Evolutionary conservation across 169 alveolate genomes (phyloP), one percentile per base, ranked within the genome.

Genomic region (Theileria orientalis): DNA sequence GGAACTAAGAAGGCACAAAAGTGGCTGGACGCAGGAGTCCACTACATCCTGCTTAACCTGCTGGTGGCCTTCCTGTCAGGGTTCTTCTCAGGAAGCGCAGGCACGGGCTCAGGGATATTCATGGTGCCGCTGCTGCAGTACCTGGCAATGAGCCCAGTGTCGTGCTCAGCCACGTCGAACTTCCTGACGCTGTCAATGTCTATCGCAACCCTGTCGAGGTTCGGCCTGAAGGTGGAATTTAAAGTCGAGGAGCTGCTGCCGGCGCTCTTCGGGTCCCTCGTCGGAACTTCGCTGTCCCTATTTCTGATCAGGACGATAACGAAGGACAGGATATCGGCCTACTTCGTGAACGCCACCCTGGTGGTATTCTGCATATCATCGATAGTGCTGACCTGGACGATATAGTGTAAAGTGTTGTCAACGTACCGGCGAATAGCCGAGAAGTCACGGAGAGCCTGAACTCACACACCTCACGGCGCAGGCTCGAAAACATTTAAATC

Each of bases 81-180:
- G 19, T 49, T 67, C 2, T 13, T 67, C 44, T 67, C 75, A 19
- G 75, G 75, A 8, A 23, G 41, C 8, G 19, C 25, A 21, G 75
- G 75, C 9, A 67, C 25, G 2, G 75, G 75, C 25, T 16, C 71
- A 19, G 75, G 75, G 9, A 44, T 67, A 27, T 46, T 67, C 62
- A 14, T 54, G 23, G 37, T 67, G 9, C 75, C 75, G 1, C 51
- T 67, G 19, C 25, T 67, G 9, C 75, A 67, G 40, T 49, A 35
- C 52, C 67, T 67, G 40, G 30, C 7, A 2, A 16, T 67, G 33
- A 25, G 21, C 14, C 75, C 75, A 8, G 2, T 67, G 2, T 67
- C 75, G 16, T 42, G 61, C 29, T 42, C 75, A 7, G 75, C 73
- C 11, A 67, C 75, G 47, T 46, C 75, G 21, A 67, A 67, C 27